These are phyloP conservation scores for Erythrophleum fordii DNA, from an alignment of 306 rosid genomes.

Conservation along the genomic window DNA sequence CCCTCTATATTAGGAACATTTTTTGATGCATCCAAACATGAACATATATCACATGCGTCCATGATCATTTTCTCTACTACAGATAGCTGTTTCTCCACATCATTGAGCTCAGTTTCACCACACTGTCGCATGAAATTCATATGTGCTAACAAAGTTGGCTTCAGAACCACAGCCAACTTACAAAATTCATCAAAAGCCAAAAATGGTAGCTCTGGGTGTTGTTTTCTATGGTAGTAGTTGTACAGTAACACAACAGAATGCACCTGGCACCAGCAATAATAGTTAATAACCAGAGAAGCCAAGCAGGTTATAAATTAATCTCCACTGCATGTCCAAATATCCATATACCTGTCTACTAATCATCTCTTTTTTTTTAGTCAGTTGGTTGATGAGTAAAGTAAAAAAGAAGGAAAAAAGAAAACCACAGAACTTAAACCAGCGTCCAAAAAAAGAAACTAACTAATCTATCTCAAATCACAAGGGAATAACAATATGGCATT, in stretches of 20 bases:
- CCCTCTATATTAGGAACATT: slow-evolving; percentile 60
- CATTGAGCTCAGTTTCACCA: slow-evolving; percentile 52
- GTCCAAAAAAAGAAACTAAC: neutral
- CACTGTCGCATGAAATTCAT: slow-evolving; percentile 67
- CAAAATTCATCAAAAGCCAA: slow-evolving; percentile 69
- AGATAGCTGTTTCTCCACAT: slow-evolving; percentile 72
- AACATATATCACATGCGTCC: slow-evolving; percentile 74
- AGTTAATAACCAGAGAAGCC: slow-evolving; percentile 35
- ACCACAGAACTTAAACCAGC: neutral
- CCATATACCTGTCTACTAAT: neutral
- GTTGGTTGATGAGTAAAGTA: neutral
- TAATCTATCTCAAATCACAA: neutral
- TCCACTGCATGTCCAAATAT: slow-evolving; percentile 10
- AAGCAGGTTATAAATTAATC: neutral
- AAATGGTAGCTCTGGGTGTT: slow-evolving; percentile 56
- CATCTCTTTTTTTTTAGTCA: neutral
- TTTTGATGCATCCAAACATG: slow-evolving; percentile 63
- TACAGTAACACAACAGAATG: slow-evolving; percentile 75
- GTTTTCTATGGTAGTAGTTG: slow-evolving; percentile 82
- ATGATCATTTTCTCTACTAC: slow-evolving; percentile 66
- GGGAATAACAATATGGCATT: neutral
- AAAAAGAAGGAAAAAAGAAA: neutral
- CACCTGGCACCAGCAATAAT: slow-evolving; percentile 58
- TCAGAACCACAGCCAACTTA: slow-evolving; percentile 66
- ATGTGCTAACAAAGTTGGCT: slow-evolving; percentile 64